Conservation (phyloP, 2,329 filamentous ascomycete genomes). For the Hypoxylon sp. region DNA sequence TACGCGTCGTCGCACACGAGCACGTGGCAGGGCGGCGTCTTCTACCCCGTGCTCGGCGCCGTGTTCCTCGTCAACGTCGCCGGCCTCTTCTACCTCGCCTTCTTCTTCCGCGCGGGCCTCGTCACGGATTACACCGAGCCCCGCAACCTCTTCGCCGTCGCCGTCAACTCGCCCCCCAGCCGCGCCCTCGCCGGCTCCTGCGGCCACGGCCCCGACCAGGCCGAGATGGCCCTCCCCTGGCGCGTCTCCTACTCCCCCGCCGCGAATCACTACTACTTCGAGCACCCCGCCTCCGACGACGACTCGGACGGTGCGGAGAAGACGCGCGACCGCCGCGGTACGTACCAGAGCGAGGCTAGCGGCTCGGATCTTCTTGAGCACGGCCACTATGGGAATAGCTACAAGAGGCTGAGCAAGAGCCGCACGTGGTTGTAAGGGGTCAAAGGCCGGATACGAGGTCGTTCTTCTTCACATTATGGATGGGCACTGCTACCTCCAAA, state of each 20-base stretch:
- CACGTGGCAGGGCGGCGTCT: slow-evolving; percentile 69
- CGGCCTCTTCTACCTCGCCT: slow-evolving; percentile 69
- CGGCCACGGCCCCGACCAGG: slow-evolving; percentile 38
- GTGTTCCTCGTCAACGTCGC: slow-evolving; percentile 73
- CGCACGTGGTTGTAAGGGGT: slow-evolving; percentile 28
- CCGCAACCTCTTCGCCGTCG: slow-evolving; percentile 75
- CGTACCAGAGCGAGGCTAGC: slow-evolving; percentile 13
- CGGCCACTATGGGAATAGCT: slow-evolving; percentile 25
- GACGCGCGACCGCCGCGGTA: background rate
- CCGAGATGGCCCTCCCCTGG: slow-evolving; percentile 38
- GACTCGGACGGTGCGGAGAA: no score
- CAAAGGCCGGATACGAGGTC: no score
- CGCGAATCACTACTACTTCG: slow-evolving; percentile 44
- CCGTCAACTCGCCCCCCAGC: slow-evolving; percentile 62
- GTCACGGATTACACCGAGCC: slow-evolving; percentile 83
- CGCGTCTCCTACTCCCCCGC: slow-evolving; percentile 37
- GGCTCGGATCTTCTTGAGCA: slow-evolving; percentile 25
- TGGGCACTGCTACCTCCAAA: no score
- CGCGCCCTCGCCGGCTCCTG: slow-evolving; percentile 39
- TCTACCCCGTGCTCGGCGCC: slow-evolving; percentile 70
- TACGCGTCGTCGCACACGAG: slow-evolving; percentile 73
- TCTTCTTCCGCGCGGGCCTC: slow-evolving; percentile 59
- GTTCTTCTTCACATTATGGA: background rate
- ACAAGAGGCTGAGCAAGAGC: slow-evolving; percentile 37
- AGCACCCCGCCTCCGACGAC: no score